phyloP scores from a whole-genome alignment of 1,284 basidiomycete genomes.

The Moesziomyces aphidis region DNA sequence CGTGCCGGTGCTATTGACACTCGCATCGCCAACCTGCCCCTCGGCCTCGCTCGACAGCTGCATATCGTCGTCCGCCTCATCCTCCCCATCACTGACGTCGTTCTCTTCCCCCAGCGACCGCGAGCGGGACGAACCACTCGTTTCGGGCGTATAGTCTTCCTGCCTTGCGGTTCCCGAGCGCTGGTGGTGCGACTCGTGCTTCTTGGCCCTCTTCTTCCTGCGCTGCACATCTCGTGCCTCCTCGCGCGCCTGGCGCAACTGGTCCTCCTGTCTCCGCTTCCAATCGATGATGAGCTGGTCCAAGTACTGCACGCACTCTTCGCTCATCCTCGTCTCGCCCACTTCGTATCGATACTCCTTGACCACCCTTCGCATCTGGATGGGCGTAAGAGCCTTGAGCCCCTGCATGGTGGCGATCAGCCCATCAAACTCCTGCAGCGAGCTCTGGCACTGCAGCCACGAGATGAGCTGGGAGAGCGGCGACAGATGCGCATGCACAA shows the following conservation, averaged over 20 bases:
- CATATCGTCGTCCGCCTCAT: slow-evolving; percentile 15
- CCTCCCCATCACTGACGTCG: slow-evolving; percentile 7
- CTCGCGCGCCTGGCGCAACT: slow-evolving; percentile 28
- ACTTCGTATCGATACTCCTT: slow-evolving; percentile 96
- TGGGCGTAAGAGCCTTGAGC: slow-evolving; percentile 85
- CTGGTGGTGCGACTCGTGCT: slow-evolving; percentile 32
- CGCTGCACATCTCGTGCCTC: slow-evolving; percentile 26
- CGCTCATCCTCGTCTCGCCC: slow-evolving; percentile 88
- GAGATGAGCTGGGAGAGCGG: slow-evolving; percentile 85
- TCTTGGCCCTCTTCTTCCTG: slow-evolving; percentile 32
- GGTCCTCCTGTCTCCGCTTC: slow-evolving; percentile 74
- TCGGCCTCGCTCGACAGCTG: slow-evolving; percentile 1
- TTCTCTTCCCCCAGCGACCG: slow-evolving; percentile 21
- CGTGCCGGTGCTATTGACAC: slow-evolving; percentile 41
- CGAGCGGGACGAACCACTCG: background rate
- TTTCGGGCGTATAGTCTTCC: slow-evolving; percentile 29
- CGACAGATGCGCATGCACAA: slow-evolving; percentile 80
- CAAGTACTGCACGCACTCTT: slow-evolving; percentile 93
- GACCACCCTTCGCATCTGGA: slow-evolving; percentile 93
- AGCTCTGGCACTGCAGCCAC: slow-evolving; percentile 80
- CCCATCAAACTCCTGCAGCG: slow-evolving; percentile 79
- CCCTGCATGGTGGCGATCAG: slow-evolving; percentile 90
- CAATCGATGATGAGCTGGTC: slow-evolving; percentile 94
- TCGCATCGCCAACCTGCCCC: slow-evolving; percentile 13
- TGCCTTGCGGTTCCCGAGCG: slow-evolving; percentile 56